Evolutionary conservation across 148 eudicot genomes (phyloP).

Genomic region (Agrostemma githago): DNA sequence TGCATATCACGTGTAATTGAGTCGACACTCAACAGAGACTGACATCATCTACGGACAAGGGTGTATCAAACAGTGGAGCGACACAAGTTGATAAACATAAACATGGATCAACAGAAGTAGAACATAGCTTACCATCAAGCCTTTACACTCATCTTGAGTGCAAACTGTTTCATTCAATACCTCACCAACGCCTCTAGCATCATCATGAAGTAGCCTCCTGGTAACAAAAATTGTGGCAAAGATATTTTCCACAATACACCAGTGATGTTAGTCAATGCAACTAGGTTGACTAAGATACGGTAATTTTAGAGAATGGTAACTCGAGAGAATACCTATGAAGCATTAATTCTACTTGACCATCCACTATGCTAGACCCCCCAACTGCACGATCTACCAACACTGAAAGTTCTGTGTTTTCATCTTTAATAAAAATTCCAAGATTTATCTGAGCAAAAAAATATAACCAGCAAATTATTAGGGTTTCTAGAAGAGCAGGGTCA

Average conservation of each 20-base stretch:
- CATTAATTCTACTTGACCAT: constrained; percentile 81
- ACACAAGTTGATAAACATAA: neutral
- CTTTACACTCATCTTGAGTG: constrained; percentile 48
- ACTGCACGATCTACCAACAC: constrained; percentile 74
- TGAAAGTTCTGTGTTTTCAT: constrained; percentile 58
- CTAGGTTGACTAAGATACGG: neutral
- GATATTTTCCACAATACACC: constrained; percentile 5
- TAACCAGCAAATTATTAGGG: neutral
- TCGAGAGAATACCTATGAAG: constrained; percentile 54
- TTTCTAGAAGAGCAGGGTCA: neutral
- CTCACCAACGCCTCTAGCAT: constrained; percentile 75
- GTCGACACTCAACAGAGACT: neutral
- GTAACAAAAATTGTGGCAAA: constrained; percentile 2
- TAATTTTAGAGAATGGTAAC: constrained; percentile 3
- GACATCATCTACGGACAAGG: neutral
- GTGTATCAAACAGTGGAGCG: neutral
- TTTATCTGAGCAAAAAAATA: constrained; percentile 39
- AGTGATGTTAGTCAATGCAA: constrained; percentile 1
- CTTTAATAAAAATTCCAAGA: constrained; percentile 60
- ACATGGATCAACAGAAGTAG: neutral
- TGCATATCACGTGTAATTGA: neutral
- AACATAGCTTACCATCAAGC: constrained; percentile 44
- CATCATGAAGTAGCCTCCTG: constrained; percentile 78
- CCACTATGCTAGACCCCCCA: constrained; percentile 69
- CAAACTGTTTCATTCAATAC: constrained; percentile 69